phyloP scores from a whole-genome alignment of 2,329 filamentous ascomycete genomes.

The Epichloe aotearoae region DNA sequence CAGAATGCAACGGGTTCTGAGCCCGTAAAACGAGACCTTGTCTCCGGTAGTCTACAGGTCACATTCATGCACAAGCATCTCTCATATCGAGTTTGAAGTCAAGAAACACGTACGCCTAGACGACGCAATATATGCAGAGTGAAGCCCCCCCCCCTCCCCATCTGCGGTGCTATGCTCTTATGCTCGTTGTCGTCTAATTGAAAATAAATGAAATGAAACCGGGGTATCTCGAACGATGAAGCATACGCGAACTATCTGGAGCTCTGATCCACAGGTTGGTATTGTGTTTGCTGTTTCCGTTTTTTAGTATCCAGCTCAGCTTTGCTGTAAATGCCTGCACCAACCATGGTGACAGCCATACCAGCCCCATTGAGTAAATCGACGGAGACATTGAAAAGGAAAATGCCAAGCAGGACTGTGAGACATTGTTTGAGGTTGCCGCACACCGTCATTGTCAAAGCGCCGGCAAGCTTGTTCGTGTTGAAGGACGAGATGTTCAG shows the following conservation, averaged over 20 bases:
- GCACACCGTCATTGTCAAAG: conserved; percentile 46
- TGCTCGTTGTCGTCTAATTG: not conserved
- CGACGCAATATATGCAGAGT: not conserved
- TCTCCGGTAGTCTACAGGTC: not conserved
- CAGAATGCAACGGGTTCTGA: not conserved
- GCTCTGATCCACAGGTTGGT: conserved; percentile 24
- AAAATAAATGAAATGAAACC: conserved; percentile 3
- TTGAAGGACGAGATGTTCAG: conserved; percentile 45
- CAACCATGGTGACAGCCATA: conserved; percentile 40
- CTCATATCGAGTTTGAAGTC: not conserved
- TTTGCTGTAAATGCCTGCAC: conserved; percentile 44
- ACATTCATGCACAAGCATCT: not conserved
- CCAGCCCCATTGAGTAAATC: conserved; percentile 41
- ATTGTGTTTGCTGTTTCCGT: conserved; percentile 18
- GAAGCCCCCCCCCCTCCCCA: not conserved
- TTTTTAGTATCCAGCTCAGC: conserved; percentile 39
- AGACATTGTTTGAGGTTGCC: conserved; percentile 46
- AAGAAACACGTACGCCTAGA: not conserved
- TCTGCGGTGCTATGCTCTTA: not conserved
- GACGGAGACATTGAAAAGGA: conserved; percentile 37
- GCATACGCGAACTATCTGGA: conserved; percentile 9
- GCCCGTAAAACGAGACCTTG: not conserved
- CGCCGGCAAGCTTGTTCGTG: conserved; percentile 44
- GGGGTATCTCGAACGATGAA: conserved; percentile 7
- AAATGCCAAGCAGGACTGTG: conserved; percentile 40